These are phyloP conservation scores for Fusarium sp. DNA, from an alignment of 2,329 filamentous ascomycete species.

Conservation along the genomic window DNA sequence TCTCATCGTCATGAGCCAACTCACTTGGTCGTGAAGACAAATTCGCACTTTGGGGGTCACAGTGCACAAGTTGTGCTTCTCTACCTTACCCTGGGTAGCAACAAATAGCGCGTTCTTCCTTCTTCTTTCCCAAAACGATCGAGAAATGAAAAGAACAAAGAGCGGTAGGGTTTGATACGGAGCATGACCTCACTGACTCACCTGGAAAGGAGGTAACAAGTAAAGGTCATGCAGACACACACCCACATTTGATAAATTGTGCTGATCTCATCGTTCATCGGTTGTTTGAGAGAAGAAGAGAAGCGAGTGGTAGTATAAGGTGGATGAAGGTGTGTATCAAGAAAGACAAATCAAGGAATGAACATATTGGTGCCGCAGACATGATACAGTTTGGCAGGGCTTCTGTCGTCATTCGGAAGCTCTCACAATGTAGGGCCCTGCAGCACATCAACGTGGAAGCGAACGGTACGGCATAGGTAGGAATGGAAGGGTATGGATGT, in stretches of 20 bases:
- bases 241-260: slow-evolving; percentile 3
- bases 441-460: slow-evolving; percentile 35
- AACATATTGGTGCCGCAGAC: slow-evolving; percentile 10
- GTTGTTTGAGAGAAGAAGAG: background rate
- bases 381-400: slow-evolving; percentile 2
- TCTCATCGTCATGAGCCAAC: slow-evolving; percentile 16
- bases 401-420: slow-evolving; percentile 16
- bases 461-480: slow-evolving; percentile 19
- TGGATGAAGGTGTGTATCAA: background rate
- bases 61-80: background rate
- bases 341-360: slow-evolving; percentile 9
- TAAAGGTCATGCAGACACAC: slow-evolving; percentile 16
- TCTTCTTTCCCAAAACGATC: background rate
- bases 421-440: slow-evolving; percentile 30
- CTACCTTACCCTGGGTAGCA: background rate
- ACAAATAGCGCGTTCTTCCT: slow-evolving; percentile 28
- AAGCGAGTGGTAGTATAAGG: background rate
- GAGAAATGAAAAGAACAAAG: slow-evolving; percentile 8
- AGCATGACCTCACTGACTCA: slow-evolving; percentile 33
- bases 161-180: slow-evolving; percentile 12
- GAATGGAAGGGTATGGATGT: slow-evolving; percentile 4
- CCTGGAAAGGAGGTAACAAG: slow-evolving; percentile 23
- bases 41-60: slow-evolving; percentile 1
- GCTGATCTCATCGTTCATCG: slow-evolving; percentile 2
- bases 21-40: slow-evolving; percentile 3